Evolutionary conservation across 2,329 filamentous ascomycete species (phyloP), one percentile per base, ranked within the genome.

Genomic region (Thermothelomyces thermophilus): DNA sequence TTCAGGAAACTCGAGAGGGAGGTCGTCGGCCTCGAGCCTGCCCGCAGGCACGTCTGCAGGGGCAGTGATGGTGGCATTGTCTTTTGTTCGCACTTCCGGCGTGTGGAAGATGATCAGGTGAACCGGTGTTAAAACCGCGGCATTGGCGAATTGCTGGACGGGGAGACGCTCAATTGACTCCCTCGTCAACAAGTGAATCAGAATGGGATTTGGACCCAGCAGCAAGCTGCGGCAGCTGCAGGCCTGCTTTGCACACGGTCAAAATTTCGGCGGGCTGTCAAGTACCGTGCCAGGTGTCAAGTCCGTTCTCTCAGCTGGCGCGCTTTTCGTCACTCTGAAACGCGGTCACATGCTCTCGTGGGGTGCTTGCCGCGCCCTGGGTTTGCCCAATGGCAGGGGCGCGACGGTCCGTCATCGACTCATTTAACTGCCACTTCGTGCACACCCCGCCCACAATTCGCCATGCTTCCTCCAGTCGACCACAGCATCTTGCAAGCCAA

Each of bases 381-480:
- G 28, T 19, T 34, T 13, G 20, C 17, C 33, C 42, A 41, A 37
- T 42, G 17, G 13, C 2, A 40, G 5, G 20, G 41, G 41, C 50
- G 45, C 35, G 46, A 26, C 42, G 19, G 14, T 31, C 34, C 17
- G 22, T 20, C 8, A n/a, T 39, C n/a, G 26, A 16, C 20, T 24
- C 24, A n/a, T n/a, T n/a, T n/a, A n/a, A 19, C 34, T 26, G 16
- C 16, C n/a, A 41, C n/a, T 22, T 24, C 26, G 3, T 24, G 28
- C 33, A 6, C 33, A n/a, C 16, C 33, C 16, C 16, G 14, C 8
- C 33, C 33, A 35, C 16, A 9, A 10, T 31, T 14, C 31, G 63
- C 16, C 2, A 82, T 83, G 78, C 64, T 83, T 2, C 80, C 80
- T 0, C 79, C 78, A 0, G 64, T 83, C 8, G 79, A 83, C 17